Base-by-base conservation (phyloP, 108 stramenopile species). In the Cyclotella kingstonii region DNA sequence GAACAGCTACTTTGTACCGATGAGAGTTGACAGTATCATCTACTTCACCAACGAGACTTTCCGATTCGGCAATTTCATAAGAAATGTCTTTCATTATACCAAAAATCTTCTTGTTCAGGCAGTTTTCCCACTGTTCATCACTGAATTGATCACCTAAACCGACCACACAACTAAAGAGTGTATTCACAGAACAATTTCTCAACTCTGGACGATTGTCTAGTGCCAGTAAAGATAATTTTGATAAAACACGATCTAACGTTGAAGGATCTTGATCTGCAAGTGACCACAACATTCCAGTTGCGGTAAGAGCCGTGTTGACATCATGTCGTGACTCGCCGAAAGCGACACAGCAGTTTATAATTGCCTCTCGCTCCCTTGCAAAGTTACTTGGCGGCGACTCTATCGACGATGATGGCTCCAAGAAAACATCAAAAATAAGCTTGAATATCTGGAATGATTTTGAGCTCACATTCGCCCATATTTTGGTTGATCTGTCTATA, bases 161-260 rank as follows among this genome's bases (percentile, higher is more conserved):
- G 51, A 93, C 90, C 48, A 93, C 86, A 42, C 90, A 93, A 18
- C 92, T 92, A 53, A 96, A 92, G 18, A 96, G 62, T 7, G 95
- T 96, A 57, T 96, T 96, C 22, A 96, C 89, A 7, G 93, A 77
- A 60, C 93, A 94, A 67, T 96, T 96, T 51, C 95, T 65, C 53
- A 94, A 76, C 68, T 93, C 89, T 2, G 84, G 54, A 47, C 92
- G 63, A 35, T 46, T 49, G 52, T 93, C 89, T 11, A 79, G 45
- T 14, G 88, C 78, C 18, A 93, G 67, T 11, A 58, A 46, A 5
- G 86, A 83, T 48, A 93, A 43, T 53, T 89, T 93, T 26, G 85
- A 78, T 38, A 93, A 50, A 19, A 88, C 86, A 46, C 67, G 66
- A 61, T 90, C 86, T 48, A 94, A 57, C 8, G 88, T 82, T 34